Evolutionary conservation across 495 filamentous ascomycete species (phyloP), one percentile per base, ranked within the genome.

Genomic region (Daldinia decipiens): DNA sequence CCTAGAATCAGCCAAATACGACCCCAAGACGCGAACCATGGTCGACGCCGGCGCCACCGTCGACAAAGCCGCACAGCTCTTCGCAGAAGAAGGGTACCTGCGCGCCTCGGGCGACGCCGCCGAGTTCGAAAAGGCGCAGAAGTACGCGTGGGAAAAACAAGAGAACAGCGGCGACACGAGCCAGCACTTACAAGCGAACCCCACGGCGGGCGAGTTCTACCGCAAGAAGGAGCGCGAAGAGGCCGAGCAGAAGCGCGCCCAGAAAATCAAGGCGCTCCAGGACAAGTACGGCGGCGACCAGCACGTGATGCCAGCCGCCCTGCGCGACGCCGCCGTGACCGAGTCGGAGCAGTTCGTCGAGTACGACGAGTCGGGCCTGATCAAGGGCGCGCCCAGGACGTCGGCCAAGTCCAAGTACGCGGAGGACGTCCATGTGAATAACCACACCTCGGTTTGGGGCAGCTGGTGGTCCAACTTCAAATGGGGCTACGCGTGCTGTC

Each of bases 401-500:
- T 85, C 83, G 24, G 88, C 88, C 21, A 95, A 91, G 77, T 95
- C 91, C 19, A 98, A 98, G 75, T 98, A 98, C 73, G 79, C 89
- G 1, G 95, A 99, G 73, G 93, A 99, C 71, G 84, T 97, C 4
- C 81, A 93, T 68, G 83, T 88, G 78, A 95, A 97, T 81, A 99
- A 99, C 73, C 95, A 99, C 77, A 93, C 88, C 21, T 88, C 91
- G 0, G 93, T 97, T 1, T 99, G 94, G 92, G 95, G 95, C 38
- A 97, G 93, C 75, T 99, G 95, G 95, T 99, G 95, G 95, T 86
- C 87, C 45, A 88, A 93, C 62, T 98, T 97, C 81, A 84, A 91
- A 80, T 99, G 95, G 95, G 95, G 96, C n/a, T 99, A 97, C 79
- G 87, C 92, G 26, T 99, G 95, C 80, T 99, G 95, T 84, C 93